phyloP scores from a whole-genome alignment of 805 yeast genomes.

The Teunomyces atbi region DNA sequence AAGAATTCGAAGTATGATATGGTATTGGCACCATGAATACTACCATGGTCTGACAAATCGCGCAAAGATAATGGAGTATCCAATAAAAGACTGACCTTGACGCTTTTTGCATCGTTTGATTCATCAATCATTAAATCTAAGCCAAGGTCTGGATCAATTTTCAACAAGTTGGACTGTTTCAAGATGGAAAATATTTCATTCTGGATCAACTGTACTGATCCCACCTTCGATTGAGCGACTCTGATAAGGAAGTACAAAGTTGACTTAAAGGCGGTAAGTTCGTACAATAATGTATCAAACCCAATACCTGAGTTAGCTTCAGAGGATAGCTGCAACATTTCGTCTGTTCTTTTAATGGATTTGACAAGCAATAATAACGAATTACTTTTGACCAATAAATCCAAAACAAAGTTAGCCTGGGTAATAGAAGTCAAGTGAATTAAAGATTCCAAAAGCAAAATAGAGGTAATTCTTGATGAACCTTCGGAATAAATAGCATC shows the following conservation, averaged over 20 bases:
- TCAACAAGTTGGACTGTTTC: slow-evolving; percentile 53
- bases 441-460: slow-evolving; percentile 69
- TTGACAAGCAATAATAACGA: slow-evolving; percentile 63
- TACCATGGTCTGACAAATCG: slow-evolving; percentile 11
- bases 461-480: slow-evolving; percentile 67
- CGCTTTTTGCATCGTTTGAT: slow-evolving; percentile 20
- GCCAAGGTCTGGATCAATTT: slow-evolving; percentile 79
- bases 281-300: slow-evolving; percentile 60
- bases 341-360: slow-evolving; percentile 69
- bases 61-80: slow-evolving; percentile 49
- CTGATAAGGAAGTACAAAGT: slow-evolving; percentile 67
- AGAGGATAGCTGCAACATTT: slow-evolving; percentile 44
- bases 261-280: slow-evolving; percentile 73
- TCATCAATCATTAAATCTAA: slow-evolving; percentile 48
- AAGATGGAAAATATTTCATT: slow-evolving; percentile 68
- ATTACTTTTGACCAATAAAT: slow-evolving; percentile 61
- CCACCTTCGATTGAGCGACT: slow-evolving; percentile 71
- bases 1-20: slow-evolving; percentile 66
- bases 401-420: slow-evolving; percentile 53
- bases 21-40: slow-evolving; percentile 11
- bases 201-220: slow-evolving; percentile 75
- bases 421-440: slow-evolving; percentile 53
- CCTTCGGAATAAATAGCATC: slow-evolving; percentile 85
- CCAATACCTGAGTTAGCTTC: slow-evolving; percentile 33
- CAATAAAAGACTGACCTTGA: slow-evolving; percentile 47